These are phyloP conservation scores for Corchorus capsularis DNA, from an alignment of 345 rosid genomes.

Conservation along the genomic window DNA sequence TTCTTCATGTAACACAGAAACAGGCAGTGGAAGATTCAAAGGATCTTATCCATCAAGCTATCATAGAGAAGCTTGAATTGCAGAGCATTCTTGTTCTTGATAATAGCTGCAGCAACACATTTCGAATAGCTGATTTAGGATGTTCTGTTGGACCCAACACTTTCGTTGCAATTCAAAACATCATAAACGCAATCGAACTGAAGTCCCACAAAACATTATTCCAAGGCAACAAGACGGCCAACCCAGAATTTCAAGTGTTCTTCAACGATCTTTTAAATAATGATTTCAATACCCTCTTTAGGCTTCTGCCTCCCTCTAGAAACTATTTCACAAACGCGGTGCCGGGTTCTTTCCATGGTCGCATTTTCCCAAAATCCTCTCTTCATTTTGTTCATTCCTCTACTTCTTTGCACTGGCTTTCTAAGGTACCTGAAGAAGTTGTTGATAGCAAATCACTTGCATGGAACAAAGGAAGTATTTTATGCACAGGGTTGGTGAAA, in stretches of 20 bases:
- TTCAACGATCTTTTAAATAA: conserved; percentile 29
- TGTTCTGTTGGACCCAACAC: conserved; percentile 64
- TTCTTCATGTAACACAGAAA: too few relatives aligned
- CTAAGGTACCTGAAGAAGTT: conserved; percentile 19
- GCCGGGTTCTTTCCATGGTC: conserved; percentile 38
- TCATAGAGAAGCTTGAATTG: too few relatives aligned
- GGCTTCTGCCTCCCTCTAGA: conserved; percentile 21
- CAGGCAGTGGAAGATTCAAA: too few relatives aligned
- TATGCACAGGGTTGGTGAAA: background rate
- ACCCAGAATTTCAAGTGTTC: conserved; percentile 26
- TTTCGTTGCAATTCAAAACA: conserved; percentile 36
- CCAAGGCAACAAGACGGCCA: too few relatives aligned
- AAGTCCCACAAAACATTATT: conserved; percentile 17
- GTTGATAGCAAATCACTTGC: background rate
- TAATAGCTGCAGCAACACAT: too few relatives aligned
- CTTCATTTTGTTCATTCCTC: conserved; percentile 38
- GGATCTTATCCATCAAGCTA: too few relatives aligned
- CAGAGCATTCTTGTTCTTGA: too few relatives aligned
- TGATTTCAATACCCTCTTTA: conserved; percentile 39
- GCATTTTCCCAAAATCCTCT: conserved; percentile 38
- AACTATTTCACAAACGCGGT: conserved; percentile 25
- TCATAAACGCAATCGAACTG: conserved; percentile 36
- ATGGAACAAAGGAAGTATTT: conserved; percentile 13
- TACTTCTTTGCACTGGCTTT: conserved; percentile 39
- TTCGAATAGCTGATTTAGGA: conserved; percentile 58